A percentile compares a stretch with the other conserved stretches of the same genome.
Evolutionary conservation across 495 filamentous ascomycete species (phyloP).

Genomic region (Hyaloscypha finlandica): DNA sequence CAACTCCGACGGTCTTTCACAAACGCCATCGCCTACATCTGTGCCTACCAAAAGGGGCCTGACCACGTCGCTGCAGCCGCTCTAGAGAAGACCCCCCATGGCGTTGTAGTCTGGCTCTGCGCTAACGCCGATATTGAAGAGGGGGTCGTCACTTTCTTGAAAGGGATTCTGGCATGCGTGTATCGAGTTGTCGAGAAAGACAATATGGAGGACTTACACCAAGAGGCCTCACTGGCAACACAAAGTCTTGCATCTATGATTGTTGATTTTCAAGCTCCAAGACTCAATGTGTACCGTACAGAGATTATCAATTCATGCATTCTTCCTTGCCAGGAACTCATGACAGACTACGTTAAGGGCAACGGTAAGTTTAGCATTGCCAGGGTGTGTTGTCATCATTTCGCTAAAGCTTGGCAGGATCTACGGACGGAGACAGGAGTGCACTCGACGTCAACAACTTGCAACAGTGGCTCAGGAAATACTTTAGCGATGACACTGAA

Average conservation of each 20-base stretch:
- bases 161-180: background rate
- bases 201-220: background rate
- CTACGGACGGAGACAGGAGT: background rate
- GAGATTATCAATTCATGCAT: background rate
- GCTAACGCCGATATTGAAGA: slow-evolving; percentile 8
- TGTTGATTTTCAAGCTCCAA: background rate
- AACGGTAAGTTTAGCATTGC: slow-evolving; percentile 1
- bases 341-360: background rate
- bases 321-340: background rate
- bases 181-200: background rate
- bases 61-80: slow-evolving; percentile 13
- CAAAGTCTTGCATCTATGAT: background rate
- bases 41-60: slow-evolving; percentile 10
- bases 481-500: background rate
- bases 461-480: background rate
- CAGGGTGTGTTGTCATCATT: background rate
- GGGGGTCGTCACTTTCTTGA: background rate
- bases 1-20: slow-evolving; percentile 11
- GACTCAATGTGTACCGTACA: background rate
- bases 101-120: slow-evolving; percentile 16
- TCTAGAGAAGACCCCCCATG: slow-evolving; percentile 13
- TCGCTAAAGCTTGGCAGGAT: background rate
- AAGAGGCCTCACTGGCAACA: background rate
- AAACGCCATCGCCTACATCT: slow-evolving; percentile 16
- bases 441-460: background rate